Base-by-base conservation (phyloP, 768 basidiomycete genomes). In the Termitomyces sp. region DNA sequence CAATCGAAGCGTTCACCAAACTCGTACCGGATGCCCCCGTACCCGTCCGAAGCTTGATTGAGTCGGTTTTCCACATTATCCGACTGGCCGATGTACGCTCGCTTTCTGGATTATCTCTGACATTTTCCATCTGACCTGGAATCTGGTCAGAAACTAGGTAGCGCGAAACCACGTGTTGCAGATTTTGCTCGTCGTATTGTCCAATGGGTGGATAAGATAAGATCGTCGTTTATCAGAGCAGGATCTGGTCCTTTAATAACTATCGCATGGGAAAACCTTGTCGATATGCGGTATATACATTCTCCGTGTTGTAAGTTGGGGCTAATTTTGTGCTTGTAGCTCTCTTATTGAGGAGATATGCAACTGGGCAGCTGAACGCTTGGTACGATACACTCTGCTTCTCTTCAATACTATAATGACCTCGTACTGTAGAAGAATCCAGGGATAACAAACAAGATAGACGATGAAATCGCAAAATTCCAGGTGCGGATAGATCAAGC, bases 211-310 rank as follows among this genome's bases (percentile, higher is more conserved):
- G 36, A 45, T 7, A 27, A 56, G 9, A 35, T 64, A 15, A 52
- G 50, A 29, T 25, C 35, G 11, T 53, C 54, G 5, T 62, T 62
- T 36, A 36, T 12, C 22, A 33, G 36, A 11, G 25, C 42, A 15
- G 23, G 15, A 5, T 23, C 44, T 29, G 54, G 54, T 0, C 54
- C 41, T 13, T 61, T 64, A 27, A 56, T 56, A 12, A 45, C 39
- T 41, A 40, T 33, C 27, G 59, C 63, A 10, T 57, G 59, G 53
- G 51, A 50, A 20, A 56, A 62, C 44, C 57, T 64, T 16, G 20
- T 6, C 6, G 32, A 54, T 22, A 57, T 62, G 51, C 48, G 58
- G 61, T 62, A 4, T n/a, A n/a, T n/a, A n/a, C 5, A 3, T 7
- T 20, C 13, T 33, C n/a, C 31, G 5, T 13, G 5, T 1, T 39